These are phyloP conservation scores for Lipomyces orientalis DNA, from an alignment of 805 yeast species.

Conservation along the genomic window DNA sequence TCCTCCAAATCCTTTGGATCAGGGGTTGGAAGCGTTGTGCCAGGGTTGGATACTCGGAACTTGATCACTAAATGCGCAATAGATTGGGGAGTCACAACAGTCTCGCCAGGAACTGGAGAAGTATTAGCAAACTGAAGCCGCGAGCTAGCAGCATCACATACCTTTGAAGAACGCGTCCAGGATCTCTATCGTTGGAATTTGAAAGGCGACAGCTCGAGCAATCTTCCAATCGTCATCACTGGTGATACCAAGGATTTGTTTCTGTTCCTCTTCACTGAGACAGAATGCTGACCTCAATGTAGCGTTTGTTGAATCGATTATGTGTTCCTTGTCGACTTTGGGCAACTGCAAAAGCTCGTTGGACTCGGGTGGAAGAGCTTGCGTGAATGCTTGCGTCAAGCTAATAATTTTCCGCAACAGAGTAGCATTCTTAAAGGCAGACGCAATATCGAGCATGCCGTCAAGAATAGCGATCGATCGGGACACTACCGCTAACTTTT, in stretches of 20 bases:
- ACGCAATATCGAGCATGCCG: slow-evolving; percentile 81
- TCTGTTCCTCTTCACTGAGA: slow-evolving; percentile 43
- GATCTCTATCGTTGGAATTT: slow-evolving; percentile 30
- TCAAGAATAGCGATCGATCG: slow-evolving; percentile 67
- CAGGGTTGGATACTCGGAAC: slow-evolving; percentile 74
- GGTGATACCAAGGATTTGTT: slow-evolving; percentile 29
- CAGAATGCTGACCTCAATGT: slow-evolving; percentile 16
- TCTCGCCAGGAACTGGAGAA: slow-evolving; percentile 90
- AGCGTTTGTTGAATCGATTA: not conserved
- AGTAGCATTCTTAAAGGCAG: slow-evolving; percentile 77
- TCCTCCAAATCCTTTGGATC: slow-evolving; percentile 51
- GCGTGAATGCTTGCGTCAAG: slow-evolving; percentile 31
- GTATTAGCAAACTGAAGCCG: not conserved
- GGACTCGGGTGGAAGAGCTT: slow-evolving; percentile 34
- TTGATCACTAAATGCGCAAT: slow-evolving; percentile 76
- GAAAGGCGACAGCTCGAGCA: slow-evolving; percentile 32
- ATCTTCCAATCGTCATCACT: slow-evolving; percentile 27
- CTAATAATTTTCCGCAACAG: slow-evolving; percentile 20
- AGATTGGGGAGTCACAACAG: slow-evolving; percentile 68
- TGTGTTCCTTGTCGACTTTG: slow-evolving; percentile 56
- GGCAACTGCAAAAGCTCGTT: slow-evolving; percentile 74
- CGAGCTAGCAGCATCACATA: not conserved
- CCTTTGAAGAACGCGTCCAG: slow-evolving; percentile 35
- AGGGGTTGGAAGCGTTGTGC: slow-evolving; percentile 44
- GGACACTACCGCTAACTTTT: slow-evolving; percentile 61